Base-by-base conservation (phyloP, 805 yeast genomes). In the Scheffersomyces coipomensis region DNA sequence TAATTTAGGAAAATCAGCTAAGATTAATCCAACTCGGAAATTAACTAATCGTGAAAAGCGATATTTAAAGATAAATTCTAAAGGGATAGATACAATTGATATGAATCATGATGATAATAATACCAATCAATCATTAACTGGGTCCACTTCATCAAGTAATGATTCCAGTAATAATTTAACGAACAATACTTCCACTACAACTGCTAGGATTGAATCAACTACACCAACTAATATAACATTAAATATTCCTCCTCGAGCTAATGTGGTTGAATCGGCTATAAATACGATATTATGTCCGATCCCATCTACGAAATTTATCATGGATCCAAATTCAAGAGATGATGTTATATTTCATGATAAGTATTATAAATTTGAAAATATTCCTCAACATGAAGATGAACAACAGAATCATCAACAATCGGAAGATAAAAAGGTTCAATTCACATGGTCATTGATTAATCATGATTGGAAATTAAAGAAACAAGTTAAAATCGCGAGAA, bases 181-280 rank as follows among this genome's bases (percentile, higher is more conserved):
- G 15, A n/a, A 27, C 5, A 15, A 7, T n/a, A 27, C 30, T 15
- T 5, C 13, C 19, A 4, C 23, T 19, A 5, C 37, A 24, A 11
- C 34, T 9, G 24, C 34, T 29, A 21, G 2, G 27, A 29, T 12
- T 38, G 32, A 8, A 38, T 25, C 22, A 46, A 40, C 15, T 44
- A 36, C 4, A 36, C 40, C 12, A 37, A 44, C 4, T 43, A 35
- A 9, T 33, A 6, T 29, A 1, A 43, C 53, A 8, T 55, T 76
- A 25, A 51, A 58, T 10, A 71, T 79, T 6, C 76, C 75, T 1
- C 74, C 74, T 2, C 64, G 65, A 45, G 73, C 76, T 1, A 64
- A 71, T 2, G 64, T 70, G 1, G 55, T 70, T 8, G 73, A 66
- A 35, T 64, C 71, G 9, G 75, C 74, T 1, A 40, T 69, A n/a